These are phyloP conservation scores for Eutrema japonicum DNA, from an alignment of 345 rosid genomes.

Conservation along the genomic window DNA sequence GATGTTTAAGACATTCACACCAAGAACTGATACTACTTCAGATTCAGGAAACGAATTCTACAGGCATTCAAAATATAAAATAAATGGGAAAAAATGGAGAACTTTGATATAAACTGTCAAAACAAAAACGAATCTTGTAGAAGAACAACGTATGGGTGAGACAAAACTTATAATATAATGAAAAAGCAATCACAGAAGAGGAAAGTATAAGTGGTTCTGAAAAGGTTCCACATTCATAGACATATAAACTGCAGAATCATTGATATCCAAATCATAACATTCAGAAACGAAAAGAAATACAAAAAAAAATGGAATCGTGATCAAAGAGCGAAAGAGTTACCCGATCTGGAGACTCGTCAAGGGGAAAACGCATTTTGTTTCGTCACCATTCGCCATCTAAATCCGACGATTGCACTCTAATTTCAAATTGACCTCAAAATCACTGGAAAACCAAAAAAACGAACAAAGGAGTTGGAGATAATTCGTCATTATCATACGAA, in stretches of 20 bases:
- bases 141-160: slow-evolving; percentile 7
- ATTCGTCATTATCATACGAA: too few species aligned
- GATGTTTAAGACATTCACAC: neutral
- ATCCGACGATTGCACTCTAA: slow-evolving; percentile 28
- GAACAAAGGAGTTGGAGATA: neutral
- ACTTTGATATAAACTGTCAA: neutral
- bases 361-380: slow-evolving; percentile 62
- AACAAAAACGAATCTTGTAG: slow-evolving; percentile 8
- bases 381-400: slow-evolving; percentile 58
- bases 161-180: neutral
- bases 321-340: slow-evolving; percentile 40
- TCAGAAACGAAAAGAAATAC: too few species aligned
- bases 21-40: slow-evolving; percentile 17
- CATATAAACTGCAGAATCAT: slow-evolving; percentile 9
- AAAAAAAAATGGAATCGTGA: neutral
- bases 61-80: neutral
- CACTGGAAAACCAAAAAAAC: slow-evolving; percentile 43
- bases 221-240: neutral
- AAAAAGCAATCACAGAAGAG: slow-evolving; percentile 29
- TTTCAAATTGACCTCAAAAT: slow-evolving; percentile 31
- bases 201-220: neutral
- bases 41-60: slow-evolving; percentile 7
- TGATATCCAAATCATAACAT: neutral
- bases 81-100: neutral
- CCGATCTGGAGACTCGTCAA: slow-evolving; percentile 88